These are phyloP conservation scores for Backusella tarrabulga DNA, from an alignment of 192 early-diverging fungal species.

Conservation along the genomic window DNA sequence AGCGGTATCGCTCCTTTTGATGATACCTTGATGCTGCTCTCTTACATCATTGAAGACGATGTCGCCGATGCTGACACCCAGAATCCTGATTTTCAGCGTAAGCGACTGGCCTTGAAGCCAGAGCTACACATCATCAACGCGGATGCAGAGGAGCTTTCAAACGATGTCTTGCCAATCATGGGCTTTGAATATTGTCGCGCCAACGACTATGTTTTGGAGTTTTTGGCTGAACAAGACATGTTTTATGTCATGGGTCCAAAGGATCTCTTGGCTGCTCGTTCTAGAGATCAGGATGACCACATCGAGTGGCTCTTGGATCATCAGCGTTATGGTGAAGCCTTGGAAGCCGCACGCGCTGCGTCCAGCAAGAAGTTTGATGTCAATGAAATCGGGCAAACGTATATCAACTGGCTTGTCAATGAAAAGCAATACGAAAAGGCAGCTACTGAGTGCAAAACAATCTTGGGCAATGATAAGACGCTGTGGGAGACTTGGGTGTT, in stretches of 20 bases:
- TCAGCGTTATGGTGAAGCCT: conserved; percentile 75
- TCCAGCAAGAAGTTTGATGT: conserved; percentile 55
- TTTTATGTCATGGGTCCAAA: conserved; percentile 95
- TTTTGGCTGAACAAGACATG: conserved; percentile 65
- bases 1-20: conserved; percentile 86
- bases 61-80: conserved; percentile 45
- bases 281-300: conserved; percentile 89
- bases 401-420: conserved; percentile 73
- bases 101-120: conserved; percentile 66
- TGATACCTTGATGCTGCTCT: conserved; percentile 68
- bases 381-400: conserved; percentile 79
- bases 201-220: conserved; percentile 91
- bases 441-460: conserved; percentile 68
- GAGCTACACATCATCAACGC: conserved; percentile 88
- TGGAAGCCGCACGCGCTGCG: conserved; percentile 60
- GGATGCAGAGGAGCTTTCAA: conserved; percentile 81
- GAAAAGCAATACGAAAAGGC: conserved; percentile 61
- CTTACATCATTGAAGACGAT: conserved; percentile 60
- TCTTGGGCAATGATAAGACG: conserved; percentile 64
- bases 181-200: conserved; percentile 87
- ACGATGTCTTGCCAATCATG: conserved; percentile 83
- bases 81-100: conserved; percentile 11
- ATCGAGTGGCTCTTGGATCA: conserved; percentile 91
- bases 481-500: conserved; percentile 94
- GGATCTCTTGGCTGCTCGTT: conserved; percentile 86